Evolutionary conservation across 148 eudicot genomes (phyloP), one percentile per base, ranked within the genome.

Genomic region (Cornus suecica): DNA sequence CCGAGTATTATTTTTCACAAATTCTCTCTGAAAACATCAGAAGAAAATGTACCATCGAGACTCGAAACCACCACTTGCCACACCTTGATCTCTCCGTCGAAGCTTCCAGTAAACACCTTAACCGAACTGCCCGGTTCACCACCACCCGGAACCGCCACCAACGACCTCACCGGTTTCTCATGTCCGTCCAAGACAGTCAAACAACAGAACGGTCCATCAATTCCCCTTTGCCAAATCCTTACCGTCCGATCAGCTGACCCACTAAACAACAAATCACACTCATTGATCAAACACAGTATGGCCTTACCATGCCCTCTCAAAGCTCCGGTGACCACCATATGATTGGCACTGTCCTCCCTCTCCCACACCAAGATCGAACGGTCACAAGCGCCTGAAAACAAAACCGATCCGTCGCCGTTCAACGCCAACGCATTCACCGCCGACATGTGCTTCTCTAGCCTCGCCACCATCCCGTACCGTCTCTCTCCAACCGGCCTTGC

Each of bases 221-320:
- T 1, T 22, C 85, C 84, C 5, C 87, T 76, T 20, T 76, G 83
- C 97, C 97, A 92, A 37, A 92, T 82, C 86, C 94, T 87, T 16
- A 92, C 90, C 76, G 97, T 92, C 74, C 88, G 86, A 86, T 92
- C 97, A 0, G 90, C 93, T 0, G 94, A 90, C 14, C 97, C 97
- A 61, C 97, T 92, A 56, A 90, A 76, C 76, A 92, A 65, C 27
- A 90, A 77, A 77, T 90, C 88, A 0, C 69, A 58, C 54, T 86
- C 91, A 48, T 76, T 81, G 48, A 85, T 71, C 64, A 92, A 83
- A 66, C 94, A 90, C 8, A 92, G 68, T 1, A 92, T 83, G 1
- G 97, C 94, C 85, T 80, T 86, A 8, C 69, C 60, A n/a, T 92
- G 97, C 0, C 97, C 97, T 29, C 91, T 81, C 4, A 92, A 79